phyloP scores from a whole-genome alignment of 345 rosid genomes.

The Hirschfeldia incana region DNA sequence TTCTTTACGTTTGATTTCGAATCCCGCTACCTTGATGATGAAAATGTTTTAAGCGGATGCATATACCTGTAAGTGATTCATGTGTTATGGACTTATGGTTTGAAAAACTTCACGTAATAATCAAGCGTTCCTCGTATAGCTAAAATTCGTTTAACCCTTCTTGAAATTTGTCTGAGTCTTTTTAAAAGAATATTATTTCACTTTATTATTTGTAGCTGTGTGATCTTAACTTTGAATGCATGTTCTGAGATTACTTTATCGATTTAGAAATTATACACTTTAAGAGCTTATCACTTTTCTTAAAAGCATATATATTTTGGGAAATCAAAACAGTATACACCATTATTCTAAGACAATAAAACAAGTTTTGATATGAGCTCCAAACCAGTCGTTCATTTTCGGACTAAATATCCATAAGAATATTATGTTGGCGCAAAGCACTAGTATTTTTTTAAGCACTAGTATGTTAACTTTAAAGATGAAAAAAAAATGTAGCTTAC shows the following conservation, averaged over 20 bases:
- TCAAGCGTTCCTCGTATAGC: not conserved
- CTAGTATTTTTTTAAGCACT: too few species aligned
- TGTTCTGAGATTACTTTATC: not conserved
- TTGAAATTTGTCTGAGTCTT: too few species aligned
- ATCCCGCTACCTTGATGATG: slow-evolving; percentile 20
- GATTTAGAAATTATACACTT: not conserved
- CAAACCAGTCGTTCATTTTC: not conserved
- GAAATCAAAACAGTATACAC: not conserved
- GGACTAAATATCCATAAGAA: not conserved
- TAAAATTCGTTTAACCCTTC: too few species aligned
- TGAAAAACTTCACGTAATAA: not conserved
- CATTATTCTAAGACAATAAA: not conserved
- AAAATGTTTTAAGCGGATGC: not conserved
- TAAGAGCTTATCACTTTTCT: not conserved
- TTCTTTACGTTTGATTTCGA: slow-evolving; percentile 4
- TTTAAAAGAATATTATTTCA: too few species aligned
- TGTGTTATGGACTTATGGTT: not conserved
- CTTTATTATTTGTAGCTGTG: too few species aligned
- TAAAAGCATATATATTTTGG: not conserved
- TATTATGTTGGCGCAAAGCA: not conserved
- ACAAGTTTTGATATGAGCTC: not conserved
- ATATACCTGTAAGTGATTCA: not conserved
- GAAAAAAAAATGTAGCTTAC: too few species aligned
- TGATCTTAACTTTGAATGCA: not conserved
- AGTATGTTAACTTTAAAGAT: too few species aligned